Conservation (phyloP, 495 filamentous ascomycete genomes). For the Annulohypoxylon nitens region DNA sequence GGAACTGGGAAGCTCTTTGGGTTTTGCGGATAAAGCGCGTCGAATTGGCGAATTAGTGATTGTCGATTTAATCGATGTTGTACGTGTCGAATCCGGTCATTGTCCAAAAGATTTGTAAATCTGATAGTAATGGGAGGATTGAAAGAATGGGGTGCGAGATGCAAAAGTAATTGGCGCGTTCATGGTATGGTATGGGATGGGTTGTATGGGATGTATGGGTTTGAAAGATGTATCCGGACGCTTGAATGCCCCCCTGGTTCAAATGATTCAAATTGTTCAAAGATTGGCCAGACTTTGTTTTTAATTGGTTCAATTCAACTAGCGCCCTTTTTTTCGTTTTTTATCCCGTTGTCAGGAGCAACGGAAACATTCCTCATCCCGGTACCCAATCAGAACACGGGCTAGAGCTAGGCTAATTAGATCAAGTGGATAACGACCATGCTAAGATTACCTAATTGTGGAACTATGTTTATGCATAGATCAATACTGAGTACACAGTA, state of each 20-base stretch:
- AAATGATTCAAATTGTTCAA: conserved; percentile 6
- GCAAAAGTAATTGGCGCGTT: conserved; percentile 46
- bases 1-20: background rate
- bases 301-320: conserved; percentile 31
- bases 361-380: conserved; percentile 26
- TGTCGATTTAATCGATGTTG: conserved; percentile 49
- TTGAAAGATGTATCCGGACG: background rate
- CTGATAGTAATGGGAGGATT: conserved; percentile 33
- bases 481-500: background rate
- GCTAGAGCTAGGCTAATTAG: background rate
- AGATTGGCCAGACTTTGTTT: background rate
- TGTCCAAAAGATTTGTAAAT: conserved; percentile 42
- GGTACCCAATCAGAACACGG: conserved; percentile 33
- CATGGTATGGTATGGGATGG: conserved; percentile 21
- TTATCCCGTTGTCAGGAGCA: conserved; percentile 45
- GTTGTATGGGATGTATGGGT: conserved; percentile 14
- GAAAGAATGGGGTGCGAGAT: conserved; percentile 47
- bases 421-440: background rate
- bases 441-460: conserved; percentile 6
- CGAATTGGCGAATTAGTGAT: conserved; percentile 32
- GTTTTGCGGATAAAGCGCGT: conserved; percentile 37
- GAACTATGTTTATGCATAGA: conserved; percentile 10
- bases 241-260: conserved; percentile 13
- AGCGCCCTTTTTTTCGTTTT: conserved; percentile 38
- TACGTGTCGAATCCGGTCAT: conserved; percentile 54